Evolutionary conservation across 148 eudicot genomes (phyloP), one percentile per base, ranked within the genome.

Genomic region (Vaccinium darrowii): DNA sequence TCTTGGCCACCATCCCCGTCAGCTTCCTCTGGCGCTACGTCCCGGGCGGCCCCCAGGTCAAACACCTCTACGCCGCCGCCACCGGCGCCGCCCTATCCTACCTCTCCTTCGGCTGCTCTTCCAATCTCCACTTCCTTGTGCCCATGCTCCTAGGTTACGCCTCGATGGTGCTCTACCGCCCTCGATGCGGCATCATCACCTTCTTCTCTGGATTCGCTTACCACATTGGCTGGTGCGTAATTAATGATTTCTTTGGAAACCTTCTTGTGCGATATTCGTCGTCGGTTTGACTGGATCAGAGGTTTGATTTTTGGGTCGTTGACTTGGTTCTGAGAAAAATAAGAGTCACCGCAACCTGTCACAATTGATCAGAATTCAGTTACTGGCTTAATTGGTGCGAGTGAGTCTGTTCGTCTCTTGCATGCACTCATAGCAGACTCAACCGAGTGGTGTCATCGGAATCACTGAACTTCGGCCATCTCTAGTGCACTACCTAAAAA

Each of bases 71-170:
- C 85, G 88, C 98, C 76, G 94, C 96, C 51, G 73, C 80, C 1
- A 86, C 96, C 76, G 99, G 98, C 27, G 93, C 85, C n/a, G 14
- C 86, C 23, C 90, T 97, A 9, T 97, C 98, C 39, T 94, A 92
- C 81, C 60, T 95, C 15, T 92, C 99, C 4, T 97, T 97, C 54
- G 99, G 99, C 25, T 76, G 92, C 85, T 94, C 95, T 3, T 97
- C 98, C 3, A 97, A 97, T 84, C 86, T 97, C 67, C 99, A 95
- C 72, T 95, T 97, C 85, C 85, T 97, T 50, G 91, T 97, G 52
- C 92, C 98, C 50, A 95, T 97, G 90, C 57, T 88, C 11, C 83
- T 92, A 50, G 96, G 98, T 7, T 97, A 97, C 78, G 86, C 88
- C 75, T 89, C 95, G 4, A 95, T 97, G 99, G 82, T 84, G 8